Conservation (phyloP, 768 basidiomycete genomes). For the Boletus rex-veris region DNA sequence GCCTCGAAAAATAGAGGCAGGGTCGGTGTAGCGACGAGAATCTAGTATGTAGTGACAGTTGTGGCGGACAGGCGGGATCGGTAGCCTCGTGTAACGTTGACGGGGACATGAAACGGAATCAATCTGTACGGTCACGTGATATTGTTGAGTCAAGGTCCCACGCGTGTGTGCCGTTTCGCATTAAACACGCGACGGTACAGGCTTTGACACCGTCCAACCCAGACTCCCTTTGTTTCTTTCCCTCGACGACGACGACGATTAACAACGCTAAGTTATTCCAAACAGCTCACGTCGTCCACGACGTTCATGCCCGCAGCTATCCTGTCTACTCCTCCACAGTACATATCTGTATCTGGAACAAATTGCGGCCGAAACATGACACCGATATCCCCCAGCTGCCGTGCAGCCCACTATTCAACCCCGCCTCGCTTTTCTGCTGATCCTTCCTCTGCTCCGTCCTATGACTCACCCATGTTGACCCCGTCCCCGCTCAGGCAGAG, state of each 20-base stretch:
- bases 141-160: conserved; percentile 34
- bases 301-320: conserved; percentile 24
- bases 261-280: conserved; percentile 15
- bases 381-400: conserved; percentile 32
- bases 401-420: conserved; percentile 31
- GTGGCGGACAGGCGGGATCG: not conserved
- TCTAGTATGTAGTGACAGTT: not conserved
- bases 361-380: conserved; percentile 32
- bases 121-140: conserved; percentile 32
- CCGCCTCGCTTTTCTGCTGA: conserved; percentile 32
- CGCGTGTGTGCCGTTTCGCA: conserved; percentile 20
- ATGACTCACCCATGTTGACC: conserved; percentile 58
- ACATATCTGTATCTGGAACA: conserved; percentile 33
- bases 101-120: conserved; percentile 23
- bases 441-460: conserved; percentile 29
- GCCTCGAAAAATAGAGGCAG: not conserved
- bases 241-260: conserved; percentile 20
- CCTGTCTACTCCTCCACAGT: conserved; percentile 34
- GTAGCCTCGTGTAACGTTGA: conserved; percentile 36
- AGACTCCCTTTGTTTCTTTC: conserved; percentile 12
- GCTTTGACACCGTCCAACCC: conserved; percentile 5
- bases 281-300: conserved; percentile 5
- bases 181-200: conserved; percentile 28
- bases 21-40: conserved; percentile 4
- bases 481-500: conserved; percentile 58